A percentile compares a stretch with the other conserved stretches of the same genome.
phyloP scores from a whole-genome alignment of 495 filamentous ascomycete species.

The Echria macrotheca region DNA sequence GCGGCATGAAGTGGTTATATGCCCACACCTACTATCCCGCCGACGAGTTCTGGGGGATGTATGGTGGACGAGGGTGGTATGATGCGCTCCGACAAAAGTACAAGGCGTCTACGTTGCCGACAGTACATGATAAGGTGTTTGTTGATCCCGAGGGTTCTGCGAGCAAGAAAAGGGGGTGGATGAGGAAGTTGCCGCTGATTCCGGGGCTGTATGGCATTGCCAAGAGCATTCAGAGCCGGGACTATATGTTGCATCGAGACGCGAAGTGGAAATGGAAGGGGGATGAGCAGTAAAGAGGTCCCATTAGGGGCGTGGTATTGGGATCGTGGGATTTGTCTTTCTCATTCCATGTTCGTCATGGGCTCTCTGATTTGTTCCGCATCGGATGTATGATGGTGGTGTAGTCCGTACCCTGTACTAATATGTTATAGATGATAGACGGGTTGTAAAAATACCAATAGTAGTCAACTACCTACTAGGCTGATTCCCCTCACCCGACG shows the following conservation, averaged over 20 bases:
- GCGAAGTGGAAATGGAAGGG: conserved; percentile 48
- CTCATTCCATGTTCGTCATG: no score
- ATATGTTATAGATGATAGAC: no score
- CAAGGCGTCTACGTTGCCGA: conserved; percentile 45
- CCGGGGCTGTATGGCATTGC: conserved; percentile 51
- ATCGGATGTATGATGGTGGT: no score
- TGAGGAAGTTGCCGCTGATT: conserved; percentile 42
- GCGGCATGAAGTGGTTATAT: conserved; percentile 61
- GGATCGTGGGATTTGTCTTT: no score
- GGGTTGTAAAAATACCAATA: no score
- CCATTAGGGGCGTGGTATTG: no score
- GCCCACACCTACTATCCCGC: conserved; percentile 55
- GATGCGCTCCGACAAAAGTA: conserved; percentile 49
- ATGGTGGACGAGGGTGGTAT: conserved; percentile 47
- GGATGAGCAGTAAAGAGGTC: neutral
- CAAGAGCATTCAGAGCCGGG: conserved; percentile 50
- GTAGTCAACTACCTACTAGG: no score
- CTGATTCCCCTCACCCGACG: no score
- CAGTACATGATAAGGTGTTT: conserved; percentile 54
- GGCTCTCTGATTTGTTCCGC: no score
- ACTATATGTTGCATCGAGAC: conserved; percentile 49
- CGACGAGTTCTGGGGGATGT: conserved; percentile 52
- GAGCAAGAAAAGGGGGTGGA: conserved; percentile 29
- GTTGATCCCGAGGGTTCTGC: conserved; percentile 23
- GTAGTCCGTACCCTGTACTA: no score